Evolutionary conservation across 2,329 filamentous ascomycete genomes (phyloP), one percentile per base, ranked within the genome.

Genomic region (Colletotrichum destructivum): DNA sequence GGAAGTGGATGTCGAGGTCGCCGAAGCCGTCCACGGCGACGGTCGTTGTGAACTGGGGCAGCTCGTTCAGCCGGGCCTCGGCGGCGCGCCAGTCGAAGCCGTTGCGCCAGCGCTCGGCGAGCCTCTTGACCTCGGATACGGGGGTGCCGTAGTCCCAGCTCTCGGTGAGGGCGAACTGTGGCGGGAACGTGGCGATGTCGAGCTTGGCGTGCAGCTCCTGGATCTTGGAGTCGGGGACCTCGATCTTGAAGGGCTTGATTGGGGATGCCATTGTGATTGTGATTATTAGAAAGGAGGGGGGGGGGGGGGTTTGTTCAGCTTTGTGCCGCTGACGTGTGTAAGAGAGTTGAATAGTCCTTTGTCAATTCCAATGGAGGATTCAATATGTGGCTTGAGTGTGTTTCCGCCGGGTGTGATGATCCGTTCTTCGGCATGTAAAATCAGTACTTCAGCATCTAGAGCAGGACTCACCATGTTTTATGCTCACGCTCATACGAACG

Each of bases 51-150:
- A 86, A 92, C 31, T 93, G 90, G 0, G 89, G 87, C 12, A 92
- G 78, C 52, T 84, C 71, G 76, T 93, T 93, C 8, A 93, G 76
- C 62, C 85, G 83, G 4, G 83, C 81, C 78, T 93, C 91, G 18
- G 86, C 83, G 31, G 83, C 82, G 11, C 89, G 85, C 91, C 91
- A 93, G 75, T 92, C 85, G 78, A 88, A 93, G n/a, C 86, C 85
- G 12, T 81, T 74, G 38, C 74, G 74, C 83, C 83, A 85, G 70
- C 81, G 77, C 2, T 75, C 69, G 1, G 77, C 78, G 18, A 85
- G 76, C 4, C 83, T 79, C 54, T 77, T 77, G 26, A 84, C 74
- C 21, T 82, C 79, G 23, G 75, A 75, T 13, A 77, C 75, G 0
- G 81, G 72, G 0, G 79, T 71, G 26, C 82, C 82, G 38, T 78